These are phyloP conservation scores for Tuber melanosporum DNA, from an alignment of 495 filamentous ascomycete species.

Conservation along the genomic window DNA sequence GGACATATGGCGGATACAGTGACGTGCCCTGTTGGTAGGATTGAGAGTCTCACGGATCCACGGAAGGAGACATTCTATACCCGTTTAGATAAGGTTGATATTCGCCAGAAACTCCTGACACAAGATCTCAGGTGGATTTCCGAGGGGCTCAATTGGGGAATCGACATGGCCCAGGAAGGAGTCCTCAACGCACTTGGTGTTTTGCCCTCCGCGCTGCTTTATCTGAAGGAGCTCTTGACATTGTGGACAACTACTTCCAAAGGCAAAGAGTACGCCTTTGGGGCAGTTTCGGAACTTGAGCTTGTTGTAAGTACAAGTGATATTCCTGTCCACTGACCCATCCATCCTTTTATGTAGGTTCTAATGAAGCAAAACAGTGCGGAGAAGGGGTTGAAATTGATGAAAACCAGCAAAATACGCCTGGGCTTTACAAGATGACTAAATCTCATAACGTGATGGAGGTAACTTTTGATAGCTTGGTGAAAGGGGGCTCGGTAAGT, in stretches of 20 bases:
- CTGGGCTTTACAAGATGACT: background rate
- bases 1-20: constrained; percentile 16
- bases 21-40: constrained; percentile 16
- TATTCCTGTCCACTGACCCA: background rate
- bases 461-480: background rate
- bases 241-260: constrained; percentile 14
- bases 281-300: constrained; percentile 14
- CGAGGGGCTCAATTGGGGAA: constrained; percentile 27
- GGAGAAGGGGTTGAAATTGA: background rate
- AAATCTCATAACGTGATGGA: background rate
- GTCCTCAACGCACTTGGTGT: constrained; percentile 20
- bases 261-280: constrained; percentile 18
- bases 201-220: constrained; percentile 12
- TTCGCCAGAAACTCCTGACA: constrained; percentile 9
- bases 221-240: constrained; percentile 14
- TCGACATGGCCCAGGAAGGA: constrained; percentile 15
- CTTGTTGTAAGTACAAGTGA: constrained; percentile 2
- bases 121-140: constrained; percentile 18
- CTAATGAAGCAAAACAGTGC: background rate
- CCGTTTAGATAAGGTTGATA: constrained; percentile 2
- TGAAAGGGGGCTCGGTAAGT: background rate
- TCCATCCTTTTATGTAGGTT: background rate
- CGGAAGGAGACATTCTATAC: constrained; percentile 12
- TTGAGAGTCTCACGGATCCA: constrained; percentile 8
- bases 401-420: background rate